Evolutionary conservation across 192 early-diverging fungal species (phyloP), one percentile per base, ranked within the genome.

Genomic region (Coemansia sp.): DNA sequence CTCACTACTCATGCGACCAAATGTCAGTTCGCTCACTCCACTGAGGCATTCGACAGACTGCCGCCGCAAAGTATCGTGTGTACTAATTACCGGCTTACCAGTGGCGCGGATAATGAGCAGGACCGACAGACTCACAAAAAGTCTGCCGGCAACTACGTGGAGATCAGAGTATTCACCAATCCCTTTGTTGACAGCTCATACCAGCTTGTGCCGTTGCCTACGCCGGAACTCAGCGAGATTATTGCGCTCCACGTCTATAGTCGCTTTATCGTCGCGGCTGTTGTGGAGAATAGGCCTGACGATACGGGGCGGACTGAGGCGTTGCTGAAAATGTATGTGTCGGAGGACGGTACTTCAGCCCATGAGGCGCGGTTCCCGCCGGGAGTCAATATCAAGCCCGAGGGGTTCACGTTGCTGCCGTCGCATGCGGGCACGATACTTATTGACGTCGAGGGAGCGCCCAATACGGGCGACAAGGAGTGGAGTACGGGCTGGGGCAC

Each of bases 391-490:
- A 78, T 96, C 60, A 85, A 91, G 22, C 86, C 90, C 33, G 87
- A 94, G 55, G 93, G 89, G 15, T 97, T 93, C 73, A 97, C 95
- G 8, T 85, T 98, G 13, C 68, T 99, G 44, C 93, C 94, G 66
- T 92, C 94, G 6, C 87, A 88, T 24, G 94, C 93, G 0, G 93
- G 91, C 33, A 79, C 88, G 15, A 77, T 97, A 9, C 86, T 98
- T 22, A 65, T 99, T 10, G 92, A 97, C 68, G 89, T 94, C 16
- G 88, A 92, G 54, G 86, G 86, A 46, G 89, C 89, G 15, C 73
- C 76, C 36, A 80, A 76, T 69, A 71, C 76, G 5, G 83, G 76
- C 51, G 77, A 71, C 44, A 65, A 67, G n/a, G 70, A 68, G n/a
- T 71, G 80, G 70, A 72, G 66, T 47, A 67, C 70, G 5, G 76